These are phyloP conservation scores for Claviceps spartinae DNA, from an alignment of 2,329 filamentous ascomycete genomes.

Conservation along the genomic window DNA sequence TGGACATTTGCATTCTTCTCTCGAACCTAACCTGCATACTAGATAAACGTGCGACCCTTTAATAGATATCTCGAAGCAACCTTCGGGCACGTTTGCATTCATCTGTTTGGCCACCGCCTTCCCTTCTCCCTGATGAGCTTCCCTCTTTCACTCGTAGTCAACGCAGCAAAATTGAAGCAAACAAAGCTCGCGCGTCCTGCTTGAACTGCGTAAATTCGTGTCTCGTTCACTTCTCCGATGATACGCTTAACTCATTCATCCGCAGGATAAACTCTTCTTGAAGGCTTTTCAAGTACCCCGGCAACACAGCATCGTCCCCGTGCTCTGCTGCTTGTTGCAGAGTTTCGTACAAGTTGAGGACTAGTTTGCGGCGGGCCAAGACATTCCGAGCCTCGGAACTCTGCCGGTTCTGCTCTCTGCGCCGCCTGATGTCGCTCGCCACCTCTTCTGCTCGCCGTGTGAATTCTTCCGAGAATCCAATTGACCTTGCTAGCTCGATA, in stretches of 20 bases:
- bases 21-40: too few species aligned
- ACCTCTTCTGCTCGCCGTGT: constrained; percentile 55
- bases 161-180: too few species aligned
- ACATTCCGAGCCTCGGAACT: constrained; percentile 44
- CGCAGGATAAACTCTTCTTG: constrained; percentile 61
- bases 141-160: too few species aligned
- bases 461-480: constrained; percentile 57
- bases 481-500: constrained; percentile 61
- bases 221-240: not conserved
- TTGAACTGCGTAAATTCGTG: not conserved
- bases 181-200: not conserved
- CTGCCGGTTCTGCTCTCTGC: constrained; percentile 43
- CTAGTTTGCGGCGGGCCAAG: constrained; percentile 54
- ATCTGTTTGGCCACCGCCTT: too few species aligned
- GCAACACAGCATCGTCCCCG: constrained; percentile 45
- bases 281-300: constrained; percentile 17
- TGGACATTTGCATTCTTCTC: too few species aligned
- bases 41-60: too few species aligned
- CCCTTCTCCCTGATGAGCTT: too few species aligned
- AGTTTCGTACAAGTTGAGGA: constrained; percentile 60
- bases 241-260: constrained; percentile 52
- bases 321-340: constrained; percentile 54
- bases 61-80: too few species aligned
- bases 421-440: constrained; percentile 45
- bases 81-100: too few species aligned